Base-by-base conservation (phyloP, 495 filamentous ascomycete genomes). In the Penicillium crystallinum region DNA sequence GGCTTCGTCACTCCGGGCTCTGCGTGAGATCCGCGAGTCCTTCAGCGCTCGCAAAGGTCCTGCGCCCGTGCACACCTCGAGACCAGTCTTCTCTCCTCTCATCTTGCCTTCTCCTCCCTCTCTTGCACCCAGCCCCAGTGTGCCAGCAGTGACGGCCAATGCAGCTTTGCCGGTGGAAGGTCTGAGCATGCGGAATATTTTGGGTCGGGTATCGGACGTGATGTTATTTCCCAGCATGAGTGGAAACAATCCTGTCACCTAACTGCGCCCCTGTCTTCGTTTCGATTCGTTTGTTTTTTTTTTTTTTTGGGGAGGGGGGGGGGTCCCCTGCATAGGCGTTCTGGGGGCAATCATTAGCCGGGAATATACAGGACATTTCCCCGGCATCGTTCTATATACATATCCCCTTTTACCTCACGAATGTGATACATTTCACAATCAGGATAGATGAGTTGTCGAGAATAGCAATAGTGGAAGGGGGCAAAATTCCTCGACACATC, bases 191-290 rank as follows among this genome's bases (percentile, higher is more conserved):
- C 61, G 53, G 27, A 59, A 61, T 37, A 67, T 69, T 19, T 25
- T 69, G 23, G 66, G 53, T 23, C 63, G 59, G 15, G 72, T 75
- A 10, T 72, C 72, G 38, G 66, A 73, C 25, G 72, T 73, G 23
- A 75, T 75, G 72, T 46, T 72, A 36, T 75, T 75, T 39, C 72
- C 72, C 9, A 69, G 49, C n/a, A 67, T 69, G 64, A 62, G 56
- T 21, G 65, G 58, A 5, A 41, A 53, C 5, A 29, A 49, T 12
- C 54, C 63, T 2, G 33, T 45, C 15, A 49, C 30, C 2, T 59
- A 46, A 56, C 9, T 27, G 6, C 6, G 15, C 21, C 11, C 7
- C 23, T 5, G 4, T 25, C 4, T 10, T 27, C n/a, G 6, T 15
- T 36, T 15, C 21, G 17, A n/a, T n/a, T 27, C 23, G 23, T 27